Evolutionary conservation across 148 eudicot genomes (phyloP), one percentile per base, ranked within the genome.

Genomic region (Talinum fruticosum): DNA sequence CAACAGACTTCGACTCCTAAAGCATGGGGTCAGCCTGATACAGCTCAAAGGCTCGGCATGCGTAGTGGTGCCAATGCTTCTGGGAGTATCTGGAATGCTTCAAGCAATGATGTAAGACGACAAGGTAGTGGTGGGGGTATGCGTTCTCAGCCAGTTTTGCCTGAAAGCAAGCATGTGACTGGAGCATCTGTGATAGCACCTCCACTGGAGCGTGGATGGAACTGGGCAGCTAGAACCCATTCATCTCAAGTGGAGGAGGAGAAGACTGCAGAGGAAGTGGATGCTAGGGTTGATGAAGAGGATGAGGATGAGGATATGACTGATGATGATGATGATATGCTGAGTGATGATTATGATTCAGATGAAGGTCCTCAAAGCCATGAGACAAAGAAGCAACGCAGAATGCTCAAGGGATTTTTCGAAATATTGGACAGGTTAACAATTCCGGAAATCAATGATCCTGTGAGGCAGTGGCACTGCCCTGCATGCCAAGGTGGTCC

Each of bases 401-500:
- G 71, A 29, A 82, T 85, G 94, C 79, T 93, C 49, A 87, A 79
- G 78, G 67, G 28, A 0, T 86, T 88, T 62, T 91, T 93, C 70
- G 79, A 83, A 0, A 78, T 26, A 8, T 34, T 93, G 71, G 98
- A 89, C 47, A 51, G 72, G 34, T 32, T 93, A 67, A 83, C 86
- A 12, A 70, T 85, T 8, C 84, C 87, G 8, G 85, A 91, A 75
- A 87, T 93, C 18, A 88, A 82, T 81, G 91, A 85, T 0, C 85
- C 90, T 21, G 83, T 84, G 19, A 84, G 90, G 74, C 88, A 86
- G 84, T 87, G 97, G 94, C 98, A 91, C 76, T 93, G 98, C 78
- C 94, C 98, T 26, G 98, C 94, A 13, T 93, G 98, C 74, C 82
- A 89, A 80, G 84, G 82, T 35, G 97, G 97, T 21, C 98, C 94